These are phyloP conservation scores for Corylus americana DNA, from an alignment of 306 rosid species.

Conservation along the genomic window DNA sequence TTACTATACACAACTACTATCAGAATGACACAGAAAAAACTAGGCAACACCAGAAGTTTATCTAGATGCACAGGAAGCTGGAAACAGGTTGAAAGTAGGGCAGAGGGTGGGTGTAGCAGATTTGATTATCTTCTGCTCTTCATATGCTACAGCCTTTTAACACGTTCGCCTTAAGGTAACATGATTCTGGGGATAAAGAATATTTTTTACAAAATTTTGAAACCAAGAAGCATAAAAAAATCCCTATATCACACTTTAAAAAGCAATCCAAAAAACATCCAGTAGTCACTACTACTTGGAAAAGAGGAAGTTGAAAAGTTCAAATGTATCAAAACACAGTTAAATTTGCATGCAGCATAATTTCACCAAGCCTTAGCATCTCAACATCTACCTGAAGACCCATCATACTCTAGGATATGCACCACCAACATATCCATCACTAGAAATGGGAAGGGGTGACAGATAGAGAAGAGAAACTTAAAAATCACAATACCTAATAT, in stretches of 20 bases:
- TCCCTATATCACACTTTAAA: not conserved
- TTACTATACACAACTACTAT: not conserved
- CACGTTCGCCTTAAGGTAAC: not conserved
- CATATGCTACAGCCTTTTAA: not conserved
- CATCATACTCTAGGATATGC: not conserved
- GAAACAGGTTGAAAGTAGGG: too few relatives aligned
- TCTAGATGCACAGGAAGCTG: too few relatives aligned
- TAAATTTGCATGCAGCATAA: not conserved
- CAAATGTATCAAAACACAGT: not conserved
- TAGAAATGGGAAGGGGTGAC: not conserved
- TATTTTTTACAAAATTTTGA: not conserved
- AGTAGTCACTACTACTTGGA: not conserved
- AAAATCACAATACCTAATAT: conserved; percentile 57
- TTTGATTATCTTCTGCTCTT: too few relatives aligned
- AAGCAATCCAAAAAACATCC: conserved; percentile 3
- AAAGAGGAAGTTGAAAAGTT: not conserved
- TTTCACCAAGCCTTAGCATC: not conserved
- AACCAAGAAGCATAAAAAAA: not conserved
- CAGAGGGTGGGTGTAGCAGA: too few relatives aligned
- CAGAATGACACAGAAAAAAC: not conserved
- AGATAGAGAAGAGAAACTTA: conserved; percentile 17
- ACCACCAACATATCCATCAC: not conserved
- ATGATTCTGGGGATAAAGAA: not conserved
- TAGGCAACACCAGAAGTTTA: too few relatives aligned
- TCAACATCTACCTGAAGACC: not conserved